Conservation (phyloP, 1,284 basidiomycete species). For the Trichosporon faecale region DNA sequence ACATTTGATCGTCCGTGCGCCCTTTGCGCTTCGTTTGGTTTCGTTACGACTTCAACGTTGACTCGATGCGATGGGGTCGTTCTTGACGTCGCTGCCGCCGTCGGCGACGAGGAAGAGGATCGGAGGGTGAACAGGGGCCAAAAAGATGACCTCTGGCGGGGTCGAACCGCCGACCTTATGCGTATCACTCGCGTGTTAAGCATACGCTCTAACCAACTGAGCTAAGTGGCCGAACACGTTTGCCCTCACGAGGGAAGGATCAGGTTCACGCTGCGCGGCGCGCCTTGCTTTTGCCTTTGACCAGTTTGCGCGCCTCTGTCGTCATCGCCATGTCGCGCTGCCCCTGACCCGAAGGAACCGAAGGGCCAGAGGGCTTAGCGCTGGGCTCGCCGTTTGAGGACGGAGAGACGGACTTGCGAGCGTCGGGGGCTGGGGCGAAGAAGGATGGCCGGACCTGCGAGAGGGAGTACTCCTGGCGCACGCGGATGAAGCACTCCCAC, state of each 20-base stretch:
- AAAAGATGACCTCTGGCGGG: neutral
- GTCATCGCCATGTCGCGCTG: neutral
- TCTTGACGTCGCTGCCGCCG: too few relatives aligned
- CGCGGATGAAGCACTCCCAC: neutral
- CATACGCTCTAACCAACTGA: constrained; percentile 1
- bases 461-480: neutral
- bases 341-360: neutral
- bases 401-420: neutral
- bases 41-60: neutral
- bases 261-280: neutral
- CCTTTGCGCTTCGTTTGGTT: neutral
- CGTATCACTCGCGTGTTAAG: neutral
- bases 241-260: too few relatives aligned
- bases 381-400: neutral
- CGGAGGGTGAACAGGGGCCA: neutral
- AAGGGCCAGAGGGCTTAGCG: too few relatives aligned
- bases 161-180: neutral
- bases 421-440: neutral
- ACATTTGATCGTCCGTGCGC: neutral
- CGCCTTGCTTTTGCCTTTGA: neutral
- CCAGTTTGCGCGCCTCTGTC: neutral
- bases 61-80: neutral
- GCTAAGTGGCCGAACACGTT: neutral
- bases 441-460: neutral
- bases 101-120: neutral